A percentile compares a stretch with the other conserved stretches of the same genome.
These are phyloP conservation scores for Pluteus cervinus DNA, from an alignment of 768 basidiomycete genomes.

Conservation along the genomic window DNA sequence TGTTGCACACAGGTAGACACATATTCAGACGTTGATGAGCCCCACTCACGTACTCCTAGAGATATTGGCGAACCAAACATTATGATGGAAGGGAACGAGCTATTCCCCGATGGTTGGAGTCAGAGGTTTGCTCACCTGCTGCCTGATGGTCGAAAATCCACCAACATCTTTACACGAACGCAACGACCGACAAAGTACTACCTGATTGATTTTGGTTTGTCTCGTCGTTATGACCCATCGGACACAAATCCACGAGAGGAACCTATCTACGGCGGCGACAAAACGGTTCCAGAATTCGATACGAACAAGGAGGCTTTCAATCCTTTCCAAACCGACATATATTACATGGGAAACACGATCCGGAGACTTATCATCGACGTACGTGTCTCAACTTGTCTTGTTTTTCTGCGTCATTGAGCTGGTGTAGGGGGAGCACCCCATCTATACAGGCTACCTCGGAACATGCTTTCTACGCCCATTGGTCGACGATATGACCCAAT, in stretches of 20 bases:
- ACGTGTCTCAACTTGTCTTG: too few relatives aligned
- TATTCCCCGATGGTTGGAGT: constrained; percentile 13
- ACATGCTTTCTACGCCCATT: constrained; percentile 12
- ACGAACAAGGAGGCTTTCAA: too few relatives aligned
- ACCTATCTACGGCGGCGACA: constrained; percentile 34
- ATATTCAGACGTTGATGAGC: too few relatives aligned
- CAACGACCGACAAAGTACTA: constrained; percentile 20
- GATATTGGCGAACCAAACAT: constrained; percentile 24
- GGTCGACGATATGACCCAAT: constrained; percentile 18
- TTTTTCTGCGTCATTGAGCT: too few relatives aligned
- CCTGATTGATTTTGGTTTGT: constrained; percentile 25
- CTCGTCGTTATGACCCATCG: constrained; percentile 17
- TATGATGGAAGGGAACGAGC: constrained; percentile 17
- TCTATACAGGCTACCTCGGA: too few relatives aligned
- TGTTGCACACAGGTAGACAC: constrained; percentile 25
- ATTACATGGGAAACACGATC: constrained; percentile 34
- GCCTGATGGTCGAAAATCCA: constrained; percentile 1
- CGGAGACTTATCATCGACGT: constrained; percentile 26
- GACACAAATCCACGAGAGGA: constrained; percentile 17
- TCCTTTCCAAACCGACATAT: constrained; percentile 39
- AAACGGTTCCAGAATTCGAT: too few relatives aligned
- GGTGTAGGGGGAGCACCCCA: too few relatives aligned
- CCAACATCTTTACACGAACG: too few relatives aligned
- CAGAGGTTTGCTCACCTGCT: constrained; percentile 13
- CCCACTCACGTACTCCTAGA: too few relatives aligned